Evolutionary conservation across 2,329 filamentous ascomycete genomes (phyloP), one percentile per base, ranked within the genome.

Genomic region (Falciphora oryzae): DNA sequence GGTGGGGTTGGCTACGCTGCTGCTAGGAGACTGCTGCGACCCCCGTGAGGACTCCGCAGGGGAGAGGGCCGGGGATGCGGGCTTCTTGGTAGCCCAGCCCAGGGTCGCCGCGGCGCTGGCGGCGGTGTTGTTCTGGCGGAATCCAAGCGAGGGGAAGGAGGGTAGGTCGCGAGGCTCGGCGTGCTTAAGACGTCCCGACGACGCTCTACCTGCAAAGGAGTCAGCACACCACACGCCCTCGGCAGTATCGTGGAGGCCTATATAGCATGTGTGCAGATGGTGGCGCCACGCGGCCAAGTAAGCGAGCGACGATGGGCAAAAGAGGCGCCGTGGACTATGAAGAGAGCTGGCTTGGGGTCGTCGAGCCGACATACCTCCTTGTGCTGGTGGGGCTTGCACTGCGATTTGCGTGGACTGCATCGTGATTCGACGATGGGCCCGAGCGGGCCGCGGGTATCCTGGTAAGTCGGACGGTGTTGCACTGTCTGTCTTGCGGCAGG

Each of bases 91-190:
- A 61, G 85, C 64, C 61, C 91, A 90, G 62, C 91, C 91, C 59
- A 94, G 79, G 63, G 83, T 85, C 57, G 91, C 91, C 64, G 92
- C 92, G 64, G 90, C 86, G 68, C 89, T 85, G 66, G 91, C 91
- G 65, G 91, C 91, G 63, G 82, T 80, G 70, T 78, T 79, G 69
- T 83, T 79, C 59, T 80, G 70, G 64, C 74, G 77, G 65, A 92
- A 80, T 53, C 90, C 89, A 65, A 81, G 74, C 13, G 89, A 87
- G 16, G 91, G 90, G 71, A 83, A 94, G 71, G 89, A 90, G 53
- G 91, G 91, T 28, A 95, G 83, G 70, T 91, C 87, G 71, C 86
- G 81, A 58, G 90, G 85, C 71, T 85, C 83, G 66, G 90, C 90
- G 79, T 92, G 90, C 74, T 87, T 89, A 66, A 93, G 79, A 63